phyloP scores from a whole-genome alignment of 306 rosid genomes.

The Cucurbita moschata region DNA sequence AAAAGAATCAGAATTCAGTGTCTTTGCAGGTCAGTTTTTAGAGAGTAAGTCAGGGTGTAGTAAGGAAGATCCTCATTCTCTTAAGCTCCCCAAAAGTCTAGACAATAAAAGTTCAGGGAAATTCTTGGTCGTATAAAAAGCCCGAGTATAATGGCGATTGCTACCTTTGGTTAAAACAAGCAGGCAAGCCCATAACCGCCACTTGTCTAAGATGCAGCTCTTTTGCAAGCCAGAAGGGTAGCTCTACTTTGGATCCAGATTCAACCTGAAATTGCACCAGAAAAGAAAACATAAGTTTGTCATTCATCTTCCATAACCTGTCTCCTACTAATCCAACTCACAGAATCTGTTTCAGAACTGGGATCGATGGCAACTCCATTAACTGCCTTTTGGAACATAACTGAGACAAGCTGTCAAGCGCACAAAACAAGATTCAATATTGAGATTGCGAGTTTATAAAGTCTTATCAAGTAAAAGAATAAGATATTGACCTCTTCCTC shows the following conservation, averaged over 20 bases:
- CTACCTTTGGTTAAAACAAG: constrained; percentile 75
- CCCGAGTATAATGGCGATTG: constrained; percentile 1
- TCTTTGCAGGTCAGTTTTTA: too few species aligned
- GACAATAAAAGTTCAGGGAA: not conserved
- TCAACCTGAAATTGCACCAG: constrained; percentile 55
- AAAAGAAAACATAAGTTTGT: constrained; percentile 11
- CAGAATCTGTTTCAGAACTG: constrained; percentile 55
- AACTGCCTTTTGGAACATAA: constrained; percentile 58
- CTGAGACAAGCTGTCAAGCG: constrained; percentile 44
- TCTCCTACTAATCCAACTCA: constrained; percentile 23
- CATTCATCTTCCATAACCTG: constrained; percentile 5
- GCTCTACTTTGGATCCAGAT: constrained; percentile 74
- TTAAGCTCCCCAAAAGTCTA: not conserved
- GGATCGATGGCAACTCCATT: constrained; percentile 86
- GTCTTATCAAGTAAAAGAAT: not conserved
- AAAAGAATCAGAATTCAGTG: not conserved
- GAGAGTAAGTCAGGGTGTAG: not conserved
- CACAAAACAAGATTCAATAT: constrained; percentile 4
- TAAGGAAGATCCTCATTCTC: not conserved
- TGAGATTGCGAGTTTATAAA: constrained; percentile 4
- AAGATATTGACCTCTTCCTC: constrained; percentile 57
- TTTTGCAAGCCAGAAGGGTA: constrained; percentile 90
- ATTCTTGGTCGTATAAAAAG: not conserved
- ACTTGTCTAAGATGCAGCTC: constrained; percentile 71
- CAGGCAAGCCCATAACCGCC: constrained; percentile 44